Base-by-base conservation (phyloP, 306 rosid genomes). In the Aeschynomene evenia region DNA sequence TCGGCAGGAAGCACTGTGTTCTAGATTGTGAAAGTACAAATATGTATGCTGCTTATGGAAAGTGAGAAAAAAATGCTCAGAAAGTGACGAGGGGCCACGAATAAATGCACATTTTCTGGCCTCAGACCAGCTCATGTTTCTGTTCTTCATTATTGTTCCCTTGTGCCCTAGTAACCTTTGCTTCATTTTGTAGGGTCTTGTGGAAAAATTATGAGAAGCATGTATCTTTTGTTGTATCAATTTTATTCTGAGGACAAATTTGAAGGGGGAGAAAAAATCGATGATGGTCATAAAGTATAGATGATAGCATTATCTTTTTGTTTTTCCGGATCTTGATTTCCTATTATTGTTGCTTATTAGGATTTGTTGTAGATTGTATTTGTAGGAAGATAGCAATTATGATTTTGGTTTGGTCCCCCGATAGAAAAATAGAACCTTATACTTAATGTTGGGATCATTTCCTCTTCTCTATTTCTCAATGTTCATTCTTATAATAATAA, bases 1-100 rank as follows among this genome's bases (percentile, higher is more conserved):
- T 24, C 18, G n/a, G 13, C 53, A 67, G 69, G 66, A 66, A 64
- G 81, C 58, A 57, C 66, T 65, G 53, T 75, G 42, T 75, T 74
- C 67, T 73, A 52, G 31, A 53, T 64, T 70, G 40, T 37, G 68
- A 37, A 66, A 58, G 66, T 51, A 9, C 75, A 34, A 15, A 51
- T 29, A 33, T 71, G 72, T 29, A 33, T 71, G 72, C 68, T 70
- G 45, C 69, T 33, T 37, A 77, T 36, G 66, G 81, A 57, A 42
- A n/a, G n/a, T n/a, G n/a, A n/a, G n/a, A n/a, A n/a, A n/a, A 63
- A 82, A 63, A 78, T 84, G 79, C 79, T 65, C 39, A 19, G 57
- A 64, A 63, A 58, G 55, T 64, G 22, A 13, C 19, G 75, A 79
- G 68, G 77, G 71, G 80, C 71, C 79, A 23, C 16, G 60, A 84